Base-by-base conservation (phyloP, 768 basidiomycete genomes). In the Boletus sp. region DNA sequence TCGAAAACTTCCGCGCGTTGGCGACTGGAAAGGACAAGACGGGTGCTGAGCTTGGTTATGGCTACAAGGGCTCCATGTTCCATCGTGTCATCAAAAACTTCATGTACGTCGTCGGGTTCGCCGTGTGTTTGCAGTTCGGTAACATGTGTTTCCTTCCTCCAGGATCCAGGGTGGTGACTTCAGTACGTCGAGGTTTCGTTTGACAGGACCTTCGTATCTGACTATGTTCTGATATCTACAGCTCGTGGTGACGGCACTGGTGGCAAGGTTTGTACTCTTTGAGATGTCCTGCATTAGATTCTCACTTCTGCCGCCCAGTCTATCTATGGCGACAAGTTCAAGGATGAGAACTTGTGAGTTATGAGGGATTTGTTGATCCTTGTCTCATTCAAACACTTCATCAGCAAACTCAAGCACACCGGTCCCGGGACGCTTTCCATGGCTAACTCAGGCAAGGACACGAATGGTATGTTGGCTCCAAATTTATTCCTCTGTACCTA, bases 111-210 rank as follows among this genome's bases (percentile, higher is more conserved):
- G 14, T 38, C 34, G 41, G 19, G 25, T 47, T 7, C 25, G 5
- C 43, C 47, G 6, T 8, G 7, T 34, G 11, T 37, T 25, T 15
- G 5, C 33, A 4, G 13, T 7, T 33, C 27, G 29, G 11, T 59
- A 9, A 54, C 40, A 55, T 9, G 5, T 33, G 9, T 25, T 47
- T 38, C 32, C 54, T 61, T 8, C n/a, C 19, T 27, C 34, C 57
- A 91, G 90, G 91, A 93, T 96, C 63, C 95, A 98, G 76, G 95
- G 95, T 65, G 96, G 96, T 75, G 96, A 98, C 76, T 99, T 98
- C 75, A 97, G 91, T 89, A 71, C 64, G 89, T 82, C 21, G 15
- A 54, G 11, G 19, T 33, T 56, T 49, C 10, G 38, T 38, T 33
- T 47, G 56, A 62, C 41, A 50, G 4, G 57, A 60, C 40, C 53